A percentile compares a stretch with the other conserved stretches of the same genome.
phyloP scores from a whole-genome alignment of 352 stramenopile genomes.

The Pythium myriotylum region DNA sequence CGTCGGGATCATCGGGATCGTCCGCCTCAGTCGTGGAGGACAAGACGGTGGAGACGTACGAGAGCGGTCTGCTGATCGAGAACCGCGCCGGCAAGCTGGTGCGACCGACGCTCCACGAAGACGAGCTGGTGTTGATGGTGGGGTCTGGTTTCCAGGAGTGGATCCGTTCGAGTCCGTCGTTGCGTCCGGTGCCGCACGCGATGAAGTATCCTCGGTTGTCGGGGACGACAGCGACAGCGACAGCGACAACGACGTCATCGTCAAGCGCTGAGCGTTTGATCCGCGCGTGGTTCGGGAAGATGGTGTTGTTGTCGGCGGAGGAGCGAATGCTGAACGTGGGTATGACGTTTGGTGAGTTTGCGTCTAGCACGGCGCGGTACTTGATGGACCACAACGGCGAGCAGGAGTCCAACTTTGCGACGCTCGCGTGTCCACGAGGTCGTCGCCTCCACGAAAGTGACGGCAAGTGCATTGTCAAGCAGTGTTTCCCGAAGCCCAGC shows the following conservation, averaged over 20 bases:
- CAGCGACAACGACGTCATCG: not conserved
- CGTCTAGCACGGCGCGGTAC: constrained; percentile 16
- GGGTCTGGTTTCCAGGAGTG: constrained; percentile 36
- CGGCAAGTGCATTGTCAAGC: constrained; percentile 30
- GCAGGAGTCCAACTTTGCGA: constrained; percentile 27
- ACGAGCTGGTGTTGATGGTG: constrained; percentile 45
- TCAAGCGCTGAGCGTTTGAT: constrained; percentile 13
- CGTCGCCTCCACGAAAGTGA: constrained; percentile 29
- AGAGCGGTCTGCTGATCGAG: constrained; percentile 36
- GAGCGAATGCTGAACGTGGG: constrained; percentile 32
- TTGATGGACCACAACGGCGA: constrained; percentile 17
- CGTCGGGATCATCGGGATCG: not conserved
- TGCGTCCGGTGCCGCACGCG: constrained; percentile 36
- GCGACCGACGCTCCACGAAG: constrained; percentile 31
- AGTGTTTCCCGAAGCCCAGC: constrained; percentile 31
- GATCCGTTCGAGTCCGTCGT: constrained; percentile 25
- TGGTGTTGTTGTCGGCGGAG: constrained; percentile 34
- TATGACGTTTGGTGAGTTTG: constrained; percentile 36
- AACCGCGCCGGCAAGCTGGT: constrained; percentile 28
- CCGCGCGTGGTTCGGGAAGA: constrained; percentile 47
- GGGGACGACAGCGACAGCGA: no score
- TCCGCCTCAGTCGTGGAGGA: no score
- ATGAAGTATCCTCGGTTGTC: constrained; percentile 45
- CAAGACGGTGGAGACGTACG: no score
- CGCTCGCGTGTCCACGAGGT: constrained; percentile 29